phyloP scores from a whole-genome alignment of 148 eudicot species.

The Vaccinium vitisidaea region DNA sequence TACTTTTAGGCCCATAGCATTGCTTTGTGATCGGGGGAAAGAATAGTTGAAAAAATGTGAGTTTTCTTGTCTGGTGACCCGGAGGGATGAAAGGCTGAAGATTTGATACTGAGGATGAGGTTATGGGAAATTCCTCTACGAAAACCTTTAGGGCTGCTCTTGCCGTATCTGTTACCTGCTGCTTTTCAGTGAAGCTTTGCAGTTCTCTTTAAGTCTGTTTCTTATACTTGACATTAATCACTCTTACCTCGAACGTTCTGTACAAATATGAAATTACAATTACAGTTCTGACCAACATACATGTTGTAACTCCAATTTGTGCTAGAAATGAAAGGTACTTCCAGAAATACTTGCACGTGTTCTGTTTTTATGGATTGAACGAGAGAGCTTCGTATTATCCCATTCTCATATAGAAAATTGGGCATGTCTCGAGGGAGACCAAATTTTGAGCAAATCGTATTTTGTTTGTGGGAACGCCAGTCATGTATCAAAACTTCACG shows the following conservation, averaged over 20 bases:
- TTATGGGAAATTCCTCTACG: background rate
- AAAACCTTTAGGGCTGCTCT: background rate
- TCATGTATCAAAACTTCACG: background rate
- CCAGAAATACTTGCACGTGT: background rate
- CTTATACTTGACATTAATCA: background rate
- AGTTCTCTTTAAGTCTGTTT: background rate
- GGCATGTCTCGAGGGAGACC: background rate
- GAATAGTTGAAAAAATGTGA: background rate
- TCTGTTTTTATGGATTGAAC: background rate
- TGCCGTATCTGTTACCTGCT: background rate
- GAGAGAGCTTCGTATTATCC: background rate
- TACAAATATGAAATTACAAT: background rate
- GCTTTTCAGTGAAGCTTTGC: background rate
- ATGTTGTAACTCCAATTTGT: background rate
- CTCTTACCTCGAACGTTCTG: background rate
- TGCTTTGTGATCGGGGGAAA: conserved; percentile 1
- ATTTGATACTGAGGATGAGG: background rate
- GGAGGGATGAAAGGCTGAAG: background rate
- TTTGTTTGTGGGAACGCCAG: background rate
- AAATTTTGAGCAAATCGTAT: background rate
- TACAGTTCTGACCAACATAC: background rate
- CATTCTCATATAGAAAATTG: background rate
- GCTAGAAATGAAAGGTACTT: conserved; percentile 10
- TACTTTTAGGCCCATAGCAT: conserved; percentile 11
- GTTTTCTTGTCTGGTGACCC: background rate